Base-by-base conservation (phyloP, 192 early-diverging fungal species). In the Gigaspora rosea region DNA sequence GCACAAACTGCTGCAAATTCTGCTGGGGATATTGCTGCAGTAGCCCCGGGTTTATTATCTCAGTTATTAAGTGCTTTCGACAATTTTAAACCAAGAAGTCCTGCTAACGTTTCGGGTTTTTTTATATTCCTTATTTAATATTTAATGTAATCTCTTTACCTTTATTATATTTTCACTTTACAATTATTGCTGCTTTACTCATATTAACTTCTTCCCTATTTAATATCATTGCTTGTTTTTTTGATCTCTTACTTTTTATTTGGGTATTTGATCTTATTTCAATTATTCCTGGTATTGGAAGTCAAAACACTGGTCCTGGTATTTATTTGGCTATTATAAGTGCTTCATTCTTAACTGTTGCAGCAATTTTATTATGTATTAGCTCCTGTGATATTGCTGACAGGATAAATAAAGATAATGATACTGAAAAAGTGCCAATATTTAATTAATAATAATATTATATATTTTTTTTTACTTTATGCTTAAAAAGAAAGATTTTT, bases 201-300 rank as follows among this genome's bases (percentile, higher is more conserved):
- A 27, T 76, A n/a, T 66, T 76, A 8, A 11, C 54, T 18, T 52
- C 75, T n/a, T 18, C 51, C 10, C 20, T 76, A 8, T 11, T 76
- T 27, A 66, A 66, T 46, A 10, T 20, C 11, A 7, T 66, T 32
- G 46, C 63, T 20, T 46, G 65, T 16, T 18, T 66, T 15, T 56
- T 66, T 67, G 49, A 65, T n/a, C 41, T 66, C 12, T 54, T 64
- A 22, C 32, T 76, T 3, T 76, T 76, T 41, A 32, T 66, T n/a
- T 66, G 63, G 51, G 75, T 76, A 20, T 76, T 76, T 66, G 33
- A 66, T 12, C 5, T 66, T 1, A 56, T 76, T 36, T 46, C 20
- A 33, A 10, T 51, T 16, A 56, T 76, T 20, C 75, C 75, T 54
- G 75, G 75, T 13, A 65, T 76, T 35, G 75, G 75, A 16, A 15